Base-by-base conservation (phyloP, 2,329 filamentous ascomycete species). In the Annulohypoxylon truncatum region DNA sequence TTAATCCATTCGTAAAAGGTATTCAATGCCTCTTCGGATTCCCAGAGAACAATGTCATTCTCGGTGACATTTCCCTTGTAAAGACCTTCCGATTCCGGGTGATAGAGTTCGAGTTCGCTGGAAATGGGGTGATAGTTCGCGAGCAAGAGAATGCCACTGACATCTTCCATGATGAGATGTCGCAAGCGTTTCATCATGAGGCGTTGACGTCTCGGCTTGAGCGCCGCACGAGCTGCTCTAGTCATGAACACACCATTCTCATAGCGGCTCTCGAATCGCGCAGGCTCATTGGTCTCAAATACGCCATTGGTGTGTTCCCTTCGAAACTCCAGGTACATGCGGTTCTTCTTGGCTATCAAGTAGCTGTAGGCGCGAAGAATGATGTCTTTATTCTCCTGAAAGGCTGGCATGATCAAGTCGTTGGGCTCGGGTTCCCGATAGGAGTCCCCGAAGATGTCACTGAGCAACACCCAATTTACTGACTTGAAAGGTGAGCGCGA, bases 21-120 rank as follows among this genome's bases (percentile, higher is more conserved):
- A 3, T 5, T 4, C 1, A 61, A 2, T 1, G 51, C 40, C 15
- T 40, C 50, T 9, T 61, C 58, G 12, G 40, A 61, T 26, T 61
- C 58, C 51, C 42, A 42, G 42, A 61, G 38, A 29, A 42, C 10
- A 20, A 60, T 38, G 18, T 31, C 24, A n/a, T 50, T 1, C 47
- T 22, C 8, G 48, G 9, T 15, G 2, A 10, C 22, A 0, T 28
- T 15, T 24, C n/a, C 28, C n/a, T 3, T 28, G n/a, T 15, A 28
- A 8, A 18, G 13, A 51, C 15, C 5, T 29, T 22, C 13, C 20
- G 9, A 5, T 13, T 9, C 35, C n/a, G 56, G 56, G 12, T 59
- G 18, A 15, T 31, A 31, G 35, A 8, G 33, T 7, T n/a, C 24
- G 4, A 4, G 10, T 13, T 13, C 20, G 6, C 35, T 46, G 13